Percentiles rank a stretch among this genome's conserved stretches.
Conservation (phyloP, 1,284 basidiomycete genomes). For the Papiliotrema laurentii region DNA sequence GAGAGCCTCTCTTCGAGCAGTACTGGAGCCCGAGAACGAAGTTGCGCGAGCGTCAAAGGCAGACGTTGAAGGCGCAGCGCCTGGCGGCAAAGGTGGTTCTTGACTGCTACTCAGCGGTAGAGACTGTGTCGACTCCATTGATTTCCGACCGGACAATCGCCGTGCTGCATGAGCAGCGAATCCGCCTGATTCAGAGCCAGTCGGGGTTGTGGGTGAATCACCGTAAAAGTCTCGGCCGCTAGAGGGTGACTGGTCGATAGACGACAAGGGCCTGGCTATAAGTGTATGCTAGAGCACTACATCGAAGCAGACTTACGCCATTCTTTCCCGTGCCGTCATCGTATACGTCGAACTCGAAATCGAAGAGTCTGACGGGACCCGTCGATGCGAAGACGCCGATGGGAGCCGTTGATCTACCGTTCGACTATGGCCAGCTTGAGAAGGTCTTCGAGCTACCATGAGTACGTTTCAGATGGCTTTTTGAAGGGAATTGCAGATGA, state of each 20-base stretch:
- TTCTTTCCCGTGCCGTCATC: constrained; percentile 15
- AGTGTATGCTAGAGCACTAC: background rate
- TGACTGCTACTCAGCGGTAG: constrained; percentile 20
- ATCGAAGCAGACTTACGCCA: constrained; percentile 19
- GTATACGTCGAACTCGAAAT: constrained; percentile 41
- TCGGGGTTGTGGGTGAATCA: constrained; percentile 36
- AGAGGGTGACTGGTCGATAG: constrained; percentile 22
- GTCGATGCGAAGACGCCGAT: constrained; percentile 27
- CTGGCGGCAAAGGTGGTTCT: constrained; percentile 27
- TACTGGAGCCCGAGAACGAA: constrained; percentile 43
- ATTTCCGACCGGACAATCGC: constrained; percentile 33
- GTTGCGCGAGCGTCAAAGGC: constrained; percentile 37
- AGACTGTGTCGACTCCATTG: constrained; percentile 42
- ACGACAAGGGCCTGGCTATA: constrained; percentile 31
- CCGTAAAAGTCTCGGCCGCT: constrained; percentile 15
- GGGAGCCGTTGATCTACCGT: constrained; percentile 4
- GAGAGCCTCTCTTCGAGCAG: constrained; percentile 30
- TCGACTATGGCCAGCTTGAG: constrained; percentile 10
- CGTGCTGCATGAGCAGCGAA: constrained; percentile 21
- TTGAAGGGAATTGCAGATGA: background rate
- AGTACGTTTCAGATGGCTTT: too few relatives aligned
- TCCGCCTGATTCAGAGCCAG: constrained; percentile 33
- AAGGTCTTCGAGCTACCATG: background rate
- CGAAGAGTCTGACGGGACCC: constrained; percentile 44
- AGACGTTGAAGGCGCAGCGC: constrained; percentile 21